Evolutionary conservation across 2,329 filamentous ascomycete species (phyloP), one percentile per base, ranked within the genome.

Genomic region (Microcyclospora pomicola): DNA sequence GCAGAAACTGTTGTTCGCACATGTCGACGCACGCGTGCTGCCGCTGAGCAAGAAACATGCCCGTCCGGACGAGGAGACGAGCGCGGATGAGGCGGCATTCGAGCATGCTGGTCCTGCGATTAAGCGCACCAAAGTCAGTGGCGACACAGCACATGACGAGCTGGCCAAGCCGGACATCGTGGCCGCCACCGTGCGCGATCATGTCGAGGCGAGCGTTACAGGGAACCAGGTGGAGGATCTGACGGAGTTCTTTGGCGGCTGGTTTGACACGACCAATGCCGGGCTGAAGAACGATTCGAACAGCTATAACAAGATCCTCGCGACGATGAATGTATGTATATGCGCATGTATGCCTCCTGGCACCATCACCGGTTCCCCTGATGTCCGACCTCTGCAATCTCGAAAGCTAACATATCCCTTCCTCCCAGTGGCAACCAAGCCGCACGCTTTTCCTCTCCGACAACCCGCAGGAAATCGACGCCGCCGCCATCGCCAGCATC

Each of bases 261-360:
- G 76, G 68, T 88, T 84, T 54, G 83, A 91, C 58, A 88, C 82
- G 3, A 73, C 82, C 41, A 88, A 83, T 56, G 82, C 83, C 27
- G 83, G 83, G 1, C 68, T 73, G 39, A 91, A 91, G 65, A 73
- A 69, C 33, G 73, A 84, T 49, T 56, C 61, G 30, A 59, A 56
- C 15, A 87, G 82, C 56, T 91, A 88, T 60, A 58, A 62, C 48
- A 73, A 66, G 49, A 86, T 87, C 48, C 66, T 72, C 34, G 57
- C 59, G 34, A 62, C 65, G 42, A 45, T 72, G 31, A 42, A 51
- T 42, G 52, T 55, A 42, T 32, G 45, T 33, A 31, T 9, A 9
- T 9, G 9, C 9, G 12, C 30, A 31, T 31, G 12, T 31, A n/a
- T 31, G 9, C 6, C 5, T 34, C n/a, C 33, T 6, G 3, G 5